Conservation (phyloP, 345 rosid genomes). For the Turnera subulata region DNA sequence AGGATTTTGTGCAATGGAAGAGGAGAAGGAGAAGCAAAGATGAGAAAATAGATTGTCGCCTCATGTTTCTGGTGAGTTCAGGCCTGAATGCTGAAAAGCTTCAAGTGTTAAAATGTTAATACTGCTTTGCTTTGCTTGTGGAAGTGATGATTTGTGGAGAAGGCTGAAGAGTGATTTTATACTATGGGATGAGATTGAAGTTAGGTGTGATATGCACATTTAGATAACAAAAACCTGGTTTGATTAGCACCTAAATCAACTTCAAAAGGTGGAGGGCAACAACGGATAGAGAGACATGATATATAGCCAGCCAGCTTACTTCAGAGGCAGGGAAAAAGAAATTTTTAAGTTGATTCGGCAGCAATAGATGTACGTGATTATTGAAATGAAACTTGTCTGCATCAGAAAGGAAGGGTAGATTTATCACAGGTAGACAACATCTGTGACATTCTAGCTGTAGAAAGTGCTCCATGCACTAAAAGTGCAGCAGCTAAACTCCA, state of each 20-base stretch:
- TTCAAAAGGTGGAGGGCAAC: not conserved
- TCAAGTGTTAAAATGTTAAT: no score
- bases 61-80: not conserved
- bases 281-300: no score
- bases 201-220: not conserved
- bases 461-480: no score
- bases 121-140: no score
- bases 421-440: not conserved
- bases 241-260: no score
- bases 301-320: not conserved
- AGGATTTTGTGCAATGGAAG: not conserved
- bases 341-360: not conserved
- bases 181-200: not conserved
- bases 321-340: not conserved
- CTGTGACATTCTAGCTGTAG: not conserved
- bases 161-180: not conserved
- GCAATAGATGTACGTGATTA: not conserved
- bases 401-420: not conserved
- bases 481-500: not conserved
- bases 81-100: no score
- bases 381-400: not conserved
- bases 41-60: slow-evolving; percentile 5
- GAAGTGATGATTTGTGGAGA: not conserved
- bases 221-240: no score
- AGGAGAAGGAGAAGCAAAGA: slow-evolving; percentile 4